Conservation (phyloP, 441 rosid species). For the Pelargonium fulgidum region DNA sequence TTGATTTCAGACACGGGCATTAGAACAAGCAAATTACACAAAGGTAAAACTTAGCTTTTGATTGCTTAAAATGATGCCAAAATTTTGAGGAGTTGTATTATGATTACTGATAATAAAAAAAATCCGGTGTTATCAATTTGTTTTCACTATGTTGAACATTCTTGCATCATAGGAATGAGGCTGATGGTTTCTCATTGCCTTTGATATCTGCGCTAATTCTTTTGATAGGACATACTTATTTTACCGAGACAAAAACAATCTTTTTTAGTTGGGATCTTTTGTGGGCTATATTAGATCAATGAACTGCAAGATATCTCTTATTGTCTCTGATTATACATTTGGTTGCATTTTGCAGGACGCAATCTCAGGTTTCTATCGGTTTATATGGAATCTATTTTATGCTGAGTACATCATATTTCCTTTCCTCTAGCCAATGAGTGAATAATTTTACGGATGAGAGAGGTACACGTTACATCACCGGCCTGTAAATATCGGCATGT, state of each 20-base stretch:
- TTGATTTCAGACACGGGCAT: constrained; percentile 45
- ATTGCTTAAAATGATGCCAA: no score
- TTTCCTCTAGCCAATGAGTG: constrained; percentile 38
- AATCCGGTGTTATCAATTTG: no score
- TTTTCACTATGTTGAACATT: no score
- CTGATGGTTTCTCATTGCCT: no score
- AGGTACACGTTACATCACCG: constrained; percentile 10
- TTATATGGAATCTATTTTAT: constrained; percentile 91
- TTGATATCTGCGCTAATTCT: no score
- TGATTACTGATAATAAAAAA: no score
- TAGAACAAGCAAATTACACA: constrained; percentile 70
- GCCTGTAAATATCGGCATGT: constrained; percentile 17
- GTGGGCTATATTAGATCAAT: no score
- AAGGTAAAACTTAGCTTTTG: constrained; percentile 42
- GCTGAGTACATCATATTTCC: constrained; percentile 81
- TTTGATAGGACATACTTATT: no score
- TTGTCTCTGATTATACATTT: constrained; percentile 12
- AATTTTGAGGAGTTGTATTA: no score
- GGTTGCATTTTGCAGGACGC: constrained; percentile 60
- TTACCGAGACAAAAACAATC: no score
- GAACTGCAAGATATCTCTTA: background rate
- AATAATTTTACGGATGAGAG: constrained; percentile 3
- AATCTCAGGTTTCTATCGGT: constrained; percentile 64
- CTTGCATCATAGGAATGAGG: no score
- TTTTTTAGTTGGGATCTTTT: no score